Evolutionary conservation across 2,329 filamentous ascomycete species (phyloP).

Genomic region (Phoma sp.): DNA sequence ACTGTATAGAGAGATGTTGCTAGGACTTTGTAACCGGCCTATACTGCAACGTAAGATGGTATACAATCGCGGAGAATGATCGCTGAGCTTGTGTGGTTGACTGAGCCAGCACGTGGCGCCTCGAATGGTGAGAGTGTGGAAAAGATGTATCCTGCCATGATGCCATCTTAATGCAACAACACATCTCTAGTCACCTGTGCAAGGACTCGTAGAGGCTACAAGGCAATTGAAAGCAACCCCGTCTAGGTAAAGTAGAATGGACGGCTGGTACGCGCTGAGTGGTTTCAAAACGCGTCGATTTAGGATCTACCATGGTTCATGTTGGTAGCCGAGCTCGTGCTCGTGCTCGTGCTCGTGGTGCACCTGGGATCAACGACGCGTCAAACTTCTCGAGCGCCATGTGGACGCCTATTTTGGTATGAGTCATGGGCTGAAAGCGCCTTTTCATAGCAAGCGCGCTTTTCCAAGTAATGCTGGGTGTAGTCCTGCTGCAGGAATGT

Average conservation of each 20-base stretch:
- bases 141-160: no score
- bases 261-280: neutral
- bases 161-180: no score
- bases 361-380: slow-evolving; percentile 3
- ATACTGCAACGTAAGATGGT: no score
- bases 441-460: neutral
- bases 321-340: slow-evolving; percentile 9
- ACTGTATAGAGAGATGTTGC: no score
- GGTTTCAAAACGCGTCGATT: slow-evolving; percentile 12
- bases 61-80: no score
- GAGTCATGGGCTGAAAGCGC: no score
- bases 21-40: no score
- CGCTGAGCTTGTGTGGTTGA: no score
- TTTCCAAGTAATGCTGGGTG: neutral
- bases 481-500: neutral
- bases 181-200: no score
- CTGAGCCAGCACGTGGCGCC: no score
- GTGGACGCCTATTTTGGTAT: neutral
- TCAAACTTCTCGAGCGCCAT: neutral
- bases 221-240: neutral
- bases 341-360: slow-evolving; percentile 2
- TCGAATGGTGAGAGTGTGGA: neutral
- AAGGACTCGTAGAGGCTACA: neutral
- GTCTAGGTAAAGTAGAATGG: neutral
- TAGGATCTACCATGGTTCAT: slow-evolving; percentile 11